Evolutionary conservation across 2,329 filamentous ascomycete species (phyloP).

Genomic region (Proliferodiscus dingleyae): DNA sequence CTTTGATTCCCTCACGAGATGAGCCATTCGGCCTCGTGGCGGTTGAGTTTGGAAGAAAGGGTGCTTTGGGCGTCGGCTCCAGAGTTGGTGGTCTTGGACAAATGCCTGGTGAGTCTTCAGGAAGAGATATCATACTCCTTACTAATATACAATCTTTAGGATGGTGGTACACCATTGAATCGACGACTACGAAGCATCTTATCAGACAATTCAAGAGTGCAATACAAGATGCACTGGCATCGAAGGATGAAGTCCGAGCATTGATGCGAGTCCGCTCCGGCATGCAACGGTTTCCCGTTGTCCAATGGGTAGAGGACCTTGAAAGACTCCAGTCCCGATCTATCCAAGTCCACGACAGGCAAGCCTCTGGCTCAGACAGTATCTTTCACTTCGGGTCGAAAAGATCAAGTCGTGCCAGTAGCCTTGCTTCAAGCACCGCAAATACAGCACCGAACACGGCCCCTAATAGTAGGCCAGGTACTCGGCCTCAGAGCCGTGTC

Average conservation of each 20-base stretch:
- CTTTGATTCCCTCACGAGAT: slow-evolving; percentile 62
- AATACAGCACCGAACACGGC: background rate
- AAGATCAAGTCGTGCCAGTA: background rate
- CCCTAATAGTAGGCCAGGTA: background rate
- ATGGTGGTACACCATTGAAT: slow-evolving; percentile 67
- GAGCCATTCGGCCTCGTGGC: slow-evolving; percentile 66
- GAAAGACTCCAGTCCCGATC: slow-evolving; percentile 57
- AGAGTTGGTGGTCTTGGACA: slow-evolving; percentile 63
- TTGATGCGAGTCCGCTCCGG: slow-evolving; percentile 61
- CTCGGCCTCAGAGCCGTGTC: background rate
- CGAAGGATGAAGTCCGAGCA: slow-evolving; percentile 49
- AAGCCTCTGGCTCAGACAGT: background rate
- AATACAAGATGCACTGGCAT: slow-evolving; percentile 56
- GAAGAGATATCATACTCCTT: too few species aligned
- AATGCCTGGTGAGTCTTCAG: slow-evolving; percentile 44
- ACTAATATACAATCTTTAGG: slow-evolving; percentile 34
- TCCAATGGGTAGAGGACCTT: slow-evolving; percentile 61
- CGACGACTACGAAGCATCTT: slow-evolving; percentile 56
- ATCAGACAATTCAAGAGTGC: slow-evolving; percentile 61
- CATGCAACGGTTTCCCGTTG: slow-evolving; percentile 62
- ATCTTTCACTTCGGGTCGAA: background rate
- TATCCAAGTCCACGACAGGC: slow-evolving; percentile 42
- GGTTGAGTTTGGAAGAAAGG: slow-evolving; percentile 64
- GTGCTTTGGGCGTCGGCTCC: slow-evolving; percentile 61
- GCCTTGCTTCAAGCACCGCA: background rate